Conservation (phyloP, 148 eudicot genomes). For the Oxyria digyna region DNA sequence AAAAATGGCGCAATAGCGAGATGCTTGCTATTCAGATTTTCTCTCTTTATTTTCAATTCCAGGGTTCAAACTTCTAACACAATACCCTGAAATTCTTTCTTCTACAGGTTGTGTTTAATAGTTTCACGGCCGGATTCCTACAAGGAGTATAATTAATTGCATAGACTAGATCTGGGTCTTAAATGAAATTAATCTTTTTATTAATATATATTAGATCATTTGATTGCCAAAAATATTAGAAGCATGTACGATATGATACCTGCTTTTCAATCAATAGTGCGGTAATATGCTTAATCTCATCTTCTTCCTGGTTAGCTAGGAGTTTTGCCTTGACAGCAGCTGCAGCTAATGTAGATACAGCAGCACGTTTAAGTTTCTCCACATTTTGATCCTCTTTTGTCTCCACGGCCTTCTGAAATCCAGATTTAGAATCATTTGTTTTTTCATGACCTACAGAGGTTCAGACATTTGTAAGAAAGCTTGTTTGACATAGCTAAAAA, state of each 20-base stretch:
- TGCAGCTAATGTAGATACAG: slow-evolving; percentile 70
- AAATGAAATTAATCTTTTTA: neutral
- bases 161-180: neutral
- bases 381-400: slow-evolving; percentile 10
- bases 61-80: no score
- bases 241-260: slow-evolving; percentile 29
- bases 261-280: slow-evolving; percentile 71
- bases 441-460: neutral
- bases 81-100: neutral
- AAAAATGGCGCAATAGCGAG: no score
- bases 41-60: no score
- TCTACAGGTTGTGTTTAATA: neutral
- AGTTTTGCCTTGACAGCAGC: slow-evolving; percentile 94
- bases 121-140: neutral
- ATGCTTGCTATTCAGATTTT: no score
- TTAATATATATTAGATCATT: neutral
- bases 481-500: neutral
- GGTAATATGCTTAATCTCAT: slow-evolving; percentile 70
- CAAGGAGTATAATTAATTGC: neutral
- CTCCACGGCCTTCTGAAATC: slow-evolving; percentile 10
- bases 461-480: neutral
- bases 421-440: slow-evolving; percentile 14
- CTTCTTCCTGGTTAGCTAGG: slow-evolving; percentile 93
- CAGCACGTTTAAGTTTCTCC: slow-evolving; percentile 62
- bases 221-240: neutral